These are phyloP conservation scores for Kluyveromyces nonfermentans DNA, from an alignment of 805 yeast genomes.

Conservation along the genomic window DNA sequence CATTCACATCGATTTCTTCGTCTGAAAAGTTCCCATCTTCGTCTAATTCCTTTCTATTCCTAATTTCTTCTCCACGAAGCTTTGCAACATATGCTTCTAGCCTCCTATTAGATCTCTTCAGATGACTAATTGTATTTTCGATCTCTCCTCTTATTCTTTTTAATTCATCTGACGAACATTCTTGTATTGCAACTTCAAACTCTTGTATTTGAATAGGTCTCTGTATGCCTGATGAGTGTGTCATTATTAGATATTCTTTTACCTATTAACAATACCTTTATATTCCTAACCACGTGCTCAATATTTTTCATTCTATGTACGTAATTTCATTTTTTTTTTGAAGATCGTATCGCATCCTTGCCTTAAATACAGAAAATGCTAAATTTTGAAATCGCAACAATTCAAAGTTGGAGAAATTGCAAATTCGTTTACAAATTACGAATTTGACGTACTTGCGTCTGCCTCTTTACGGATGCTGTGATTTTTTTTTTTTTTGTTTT, in stretches of 20 bases:
- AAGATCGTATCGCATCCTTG: neutral
- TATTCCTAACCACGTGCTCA: too few relatives aligned
- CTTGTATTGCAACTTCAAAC: conserved; percentile 43
- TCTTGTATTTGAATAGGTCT: conserved; percentile 37
- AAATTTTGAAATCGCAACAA: too few relatives aligned
- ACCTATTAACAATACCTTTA: too few relatives aligned
- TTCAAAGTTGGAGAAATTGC: neutral
- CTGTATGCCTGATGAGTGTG: conserved; percentile 14
- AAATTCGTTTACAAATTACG: too few relatives aligned
- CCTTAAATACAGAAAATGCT: neutral
- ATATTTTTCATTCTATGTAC: too few relatives aligned
- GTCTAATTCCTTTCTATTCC: conserved; percentile 9
- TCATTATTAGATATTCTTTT: neutral
- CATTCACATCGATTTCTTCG: conserved; percentile 32
- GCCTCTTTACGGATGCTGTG: too few relatives aligned
- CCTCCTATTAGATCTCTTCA: conserved; percentile 43
- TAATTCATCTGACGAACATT: conserved; percentile 40
- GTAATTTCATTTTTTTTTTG: too few relatives aligned
- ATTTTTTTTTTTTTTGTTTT: too few relatives aligned
- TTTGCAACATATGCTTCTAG: conserved; percentile 36
- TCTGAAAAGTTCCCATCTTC: conserved; percentile 18
- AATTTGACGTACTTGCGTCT: neutral
- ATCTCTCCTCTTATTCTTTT: conserved; percentile 27
- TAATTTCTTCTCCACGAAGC: conserved; percentile 21
- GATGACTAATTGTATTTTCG: conserved; percentile 36